Percentiles rank a stretch among this genome's conserved stretches.
phyloP scores from a whole-genome alignment of 805 yeast genomes.

The Sugiyamaella smithiae region DNA sequence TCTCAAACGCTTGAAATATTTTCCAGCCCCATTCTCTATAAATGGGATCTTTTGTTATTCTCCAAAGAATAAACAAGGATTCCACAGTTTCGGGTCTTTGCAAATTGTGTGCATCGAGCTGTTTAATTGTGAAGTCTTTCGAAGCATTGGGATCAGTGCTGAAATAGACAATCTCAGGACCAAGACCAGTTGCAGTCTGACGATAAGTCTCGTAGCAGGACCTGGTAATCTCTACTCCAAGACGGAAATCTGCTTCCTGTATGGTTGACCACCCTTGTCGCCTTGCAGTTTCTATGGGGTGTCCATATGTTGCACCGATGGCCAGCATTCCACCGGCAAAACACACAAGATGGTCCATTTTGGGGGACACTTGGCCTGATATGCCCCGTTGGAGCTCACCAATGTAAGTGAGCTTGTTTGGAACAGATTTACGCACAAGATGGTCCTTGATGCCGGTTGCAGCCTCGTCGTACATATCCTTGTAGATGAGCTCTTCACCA shows the following conservation, averaged over 20 bases:
- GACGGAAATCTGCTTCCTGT: slow-evolving; percentile 59
- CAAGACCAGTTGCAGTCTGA: slow-evolving; percentile 68
- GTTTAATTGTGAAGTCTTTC: slow-evolving; percentile 70
- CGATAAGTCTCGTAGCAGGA: slow-evolving; percentile 85
- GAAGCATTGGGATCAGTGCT: slow-evolving; percentile 48
- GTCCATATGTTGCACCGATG: slow-evolving; percentile 83
- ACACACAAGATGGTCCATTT: slow-evolving; percentile 93
- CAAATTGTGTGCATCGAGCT: slow-evolving; percentile 72
- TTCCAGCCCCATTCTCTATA: slow-evolving; percentile 90
- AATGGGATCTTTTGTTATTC: slow-evolving; percentile 74
- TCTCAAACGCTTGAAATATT: slow-evolving; percentile 67
- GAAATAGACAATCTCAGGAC: slow-evolving; percentile 89
- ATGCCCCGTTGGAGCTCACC: slow-evolving; percentile 78
- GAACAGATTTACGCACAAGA: slow-evolving; percentile 57
- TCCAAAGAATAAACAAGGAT: slow-evolving; percentile 73
- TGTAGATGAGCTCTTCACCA: slow-evolving; percentile 56
- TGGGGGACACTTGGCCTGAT: slow-evolving; percentile 55
- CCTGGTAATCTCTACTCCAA: slow-evolving; percentile 72
- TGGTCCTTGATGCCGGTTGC: slow-evolving; percentile 73
- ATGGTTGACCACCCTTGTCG: slow-evolving; percentile 53
- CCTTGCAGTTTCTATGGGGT: slow-evolving; percentile 53
- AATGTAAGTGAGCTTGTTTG: slow-evolving; percentile 61
- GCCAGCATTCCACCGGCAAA: slow-evolving; percentile 88
- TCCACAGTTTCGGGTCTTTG: slow-evolving; percentile 96
- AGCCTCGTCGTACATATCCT: slow-evolving; percentile 72